Conservation (phyloP, 306 rosid species). For the Clitoria ternatea region DNA sequence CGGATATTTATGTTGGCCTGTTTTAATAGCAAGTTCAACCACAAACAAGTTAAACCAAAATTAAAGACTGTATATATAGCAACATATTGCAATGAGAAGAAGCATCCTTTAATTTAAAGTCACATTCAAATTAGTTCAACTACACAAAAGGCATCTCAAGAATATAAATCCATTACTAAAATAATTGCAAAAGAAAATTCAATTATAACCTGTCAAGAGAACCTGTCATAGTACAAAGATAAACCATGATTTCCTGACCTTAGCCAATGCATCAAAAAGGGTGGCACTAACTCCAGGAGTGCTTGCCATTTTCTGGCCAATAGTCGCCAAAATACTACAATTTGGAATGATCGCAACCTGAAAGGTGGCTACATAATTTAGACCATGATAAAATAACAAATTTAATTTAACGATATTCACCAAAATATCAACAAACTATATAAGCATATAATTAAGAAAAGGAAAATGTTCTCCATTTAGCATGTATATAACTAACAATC, state of each 20-base stretch:
- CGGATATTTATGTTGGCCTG: conserved; percentile 84
- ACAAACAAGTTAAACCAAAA: background rate
- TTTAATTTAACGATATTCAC: background rate
- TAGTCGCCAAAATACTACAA: conserved; percentile 85
- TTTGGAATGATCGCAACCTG: conserved; percentile 68
- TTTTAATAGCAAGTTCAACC: background rate
- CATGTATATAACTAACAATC: background rate
- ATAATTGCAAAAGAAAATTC: background rate
- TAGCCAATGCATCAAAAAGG: conserved; percentile 76
- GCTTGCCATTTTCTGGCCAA: conserved; percentile 89
- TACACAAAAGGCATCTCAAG: background rate
- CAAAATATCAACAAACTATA: background rate
- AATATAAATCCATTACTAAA: background rate
- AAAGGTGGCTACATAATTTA: conserved; percentile 3
- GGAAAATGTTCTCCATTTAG: background rate
- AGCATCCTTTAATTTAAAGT: background rate
- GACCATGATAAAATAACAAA: background rate
- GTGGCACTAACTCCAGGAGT: conserved; percentile 89
- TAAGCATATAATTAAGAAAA: background rate
- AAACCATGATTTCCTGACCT: conserved; percentile 44
- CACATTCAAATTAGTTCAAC: background rate
- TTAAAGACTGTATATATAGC: background rate
- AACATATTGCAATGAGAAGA: conserved; percentile 1
- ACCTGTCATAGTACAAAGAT: background rate
- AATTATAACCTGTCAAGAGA: background rate